Percentiles rank a stretch among this genome's conserved stretches.
phyloP scores from a whole-genome alignment of 306 rosid species.

The Datisca glomerata region DNA sequence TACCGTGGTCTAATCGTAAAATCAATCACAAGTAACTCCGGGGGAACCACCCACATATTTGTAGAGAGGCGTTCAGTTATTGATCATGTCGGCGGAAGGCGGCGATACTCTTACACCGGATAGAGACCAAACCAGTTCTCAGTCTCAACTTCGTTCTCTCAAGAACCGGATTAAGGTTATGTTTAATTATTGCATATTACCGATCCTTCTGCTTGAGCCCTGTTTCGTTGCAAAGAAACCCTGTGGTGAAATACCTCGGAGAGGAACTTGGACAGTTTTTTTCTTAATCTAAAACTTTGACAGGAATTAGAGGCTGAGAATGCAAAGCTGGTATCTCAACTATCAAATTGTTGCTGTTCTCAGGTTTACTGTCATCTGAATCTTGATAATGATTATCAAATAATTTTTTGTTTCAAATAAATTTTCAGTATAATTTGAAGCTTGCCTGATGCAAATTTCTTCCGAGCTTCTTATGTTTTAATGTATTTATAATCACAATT shows the following conservation, averaged over 20 bases:
- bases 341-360: constrained; percentile 31
- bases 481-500: background rate
- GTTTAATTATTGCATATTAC: background rate
- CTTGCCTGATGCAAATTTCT: background rate
- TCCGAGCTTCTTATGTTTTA: background rate
- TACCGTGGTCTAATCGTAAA: too few relatives aligned
- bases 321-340: constrained; percentile 40
- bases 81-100: constrained; percentile 28
- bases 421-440: background rate
- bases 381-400: constrained; percentile 6
- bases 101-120: constrained; percentile 12
- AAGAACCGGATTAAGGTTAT: constrained; percentile 49
- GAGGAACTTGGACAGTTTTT: background rate
- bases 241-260: too few relatives aligned
- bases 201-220: too few relatives aligned
- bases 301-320: constrained; percentile 69
- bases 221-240: too few relatives aligned
- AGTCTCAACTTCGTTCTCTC: constrained; percentile 24
- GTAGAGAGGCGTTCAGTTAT: too few relatives aligned
- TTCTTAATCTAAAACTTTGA: constrained; percentile 8
- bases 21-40: too few relatives aligned
- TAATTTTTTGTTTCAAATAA: background rate
- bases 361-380: constrained; percentile 28
- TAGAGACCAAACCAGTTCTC: constrained; percentile 22
- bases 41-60: too few relatives aligned